These are phyloP conservation scores for Cryptosporidium parvum DNA, from an alignment of 169 alveolate genomes.

Conservation along the genomic window DNA sequence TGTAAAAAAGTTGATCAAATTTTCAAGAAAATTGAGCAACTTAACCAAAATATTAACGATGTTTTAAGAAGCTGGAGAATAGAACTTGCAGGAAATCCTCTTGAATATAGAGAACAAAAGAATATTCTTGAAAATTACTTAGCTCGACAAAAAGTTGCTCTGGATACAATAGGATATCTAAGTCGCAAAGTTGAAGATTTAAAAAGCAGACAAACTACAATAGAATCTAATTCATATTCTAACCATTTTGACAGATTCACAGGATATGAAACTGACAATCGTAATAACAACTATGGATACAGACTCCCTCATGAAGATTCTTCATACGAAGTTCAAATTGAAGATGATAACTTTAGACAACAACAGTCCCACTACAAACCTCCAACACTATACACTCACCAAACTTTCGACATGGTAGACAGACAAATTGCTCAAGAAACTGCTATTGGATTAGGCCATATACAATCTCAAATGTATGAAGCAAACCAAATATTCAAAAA, in stretches of 20 bases:
- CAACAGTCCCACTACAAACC: neutral
- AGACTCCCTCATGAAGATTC: neutral
- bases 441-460: slow-evolving; percentile 26
- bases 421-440: slow-evolving; percentile 70
- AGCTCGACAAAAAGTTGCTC: neutral
- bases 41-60: slow-evolving; percentile 6
- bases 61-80: slow-evolving; percentile 41
- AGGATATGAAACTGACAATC: neutral
- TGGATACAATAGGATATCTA: slow-evolving; percentile 1
- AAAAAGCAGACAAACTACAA: neutral
- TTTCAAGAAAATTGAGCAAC: slow-evolving; percentile 11
- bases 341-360: slow-evolving; percentile 1
- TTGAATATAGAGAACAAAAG: slow-evolving; percentile 8
- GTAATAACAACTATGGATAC: neutral
- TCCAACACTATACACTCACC: neutral
- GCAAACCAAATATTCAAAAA: slow-evolving; percentile 44
- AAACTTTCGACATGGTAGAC: slow-evolving; percentile 15
- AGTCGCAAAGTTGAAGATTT: slow-evolving; percentile 24
- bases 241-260: neutral
- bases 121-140: slow-evolving; percentile 4
- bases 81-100: slow-evolving; percentile 56
- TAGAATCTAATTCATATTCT: neutral
- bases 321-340: slow-evolving; percentile 1
- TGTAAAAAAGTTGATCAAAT: neutral
- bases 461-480: slow-evolving; percentile 62